Conservation (phyloP, 1,284 basidiomycete species). For the Cystobasidium sp. region DNA sequence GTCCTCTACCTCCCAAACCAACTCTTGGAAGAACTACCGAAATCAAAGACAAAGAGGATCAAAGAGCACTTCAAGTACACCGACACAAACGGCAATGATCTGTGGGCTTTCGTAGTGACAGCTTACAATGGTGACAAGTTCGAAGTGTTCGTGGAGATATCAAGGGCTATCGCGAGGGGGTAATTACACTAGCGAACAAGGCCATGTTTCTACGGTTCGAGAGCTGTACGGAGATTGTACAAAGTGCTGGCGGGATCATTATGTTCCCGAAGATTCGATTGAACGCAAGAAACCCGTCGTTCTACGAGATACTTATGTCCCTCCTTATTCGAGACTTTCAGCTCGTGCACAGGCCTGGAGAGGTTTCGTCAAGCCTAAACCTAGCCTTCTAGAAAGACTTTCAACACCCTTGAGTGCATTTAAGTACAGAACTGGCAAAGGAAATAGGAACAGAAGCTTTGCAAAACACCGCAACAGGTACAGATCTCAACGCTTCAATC, state of each 20-base stretch:
- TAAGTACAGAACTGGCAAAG: not conserved
- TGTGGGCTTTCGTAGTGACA: conserved; percentile 18
- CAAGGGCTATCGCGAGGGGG: not conserved
- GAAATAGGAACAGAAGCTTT: not conserved
- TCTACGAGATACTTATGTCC: conserved; percentile 15
- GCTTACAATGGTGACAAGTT: not conserved
- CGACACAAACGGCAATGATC: conserved; percentile 12
- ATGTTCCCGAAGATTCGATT: conserved; percentile 36
- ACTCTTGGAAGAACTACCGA: not conserved
- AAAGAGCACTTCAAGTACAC: conserved; percentile 23
- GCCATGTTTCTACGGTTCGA: not conserved
- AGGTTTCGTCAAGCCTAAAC: not conserved
- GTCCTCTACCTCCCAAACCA: not conserved
- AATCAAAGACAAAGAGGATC: not conserved
- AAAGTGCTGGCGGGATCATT: conserved; percentile 26
- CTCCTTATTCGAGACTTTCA: conserved; percentile 10
- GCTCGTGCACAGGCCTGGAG: conserved; percentile 15
- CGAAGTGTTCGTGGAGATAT: not conserved
- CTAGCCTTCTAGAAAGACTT: not conserved
- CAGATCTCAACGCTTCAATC: not conserved
- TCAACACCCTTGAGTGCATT: not conserved
- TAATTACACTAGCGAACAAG: not conserved
- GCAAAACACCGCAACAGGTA: not conserved
- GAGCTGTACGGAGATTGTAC: not conserved
- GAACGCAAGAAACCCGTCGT: conserved; percentile 28